Evolutionary conservation across 129 eudicot species (phyloP), one percentile per base, ranked within the genome.

Genomic region (Centaurea solstitialis): DNA sequence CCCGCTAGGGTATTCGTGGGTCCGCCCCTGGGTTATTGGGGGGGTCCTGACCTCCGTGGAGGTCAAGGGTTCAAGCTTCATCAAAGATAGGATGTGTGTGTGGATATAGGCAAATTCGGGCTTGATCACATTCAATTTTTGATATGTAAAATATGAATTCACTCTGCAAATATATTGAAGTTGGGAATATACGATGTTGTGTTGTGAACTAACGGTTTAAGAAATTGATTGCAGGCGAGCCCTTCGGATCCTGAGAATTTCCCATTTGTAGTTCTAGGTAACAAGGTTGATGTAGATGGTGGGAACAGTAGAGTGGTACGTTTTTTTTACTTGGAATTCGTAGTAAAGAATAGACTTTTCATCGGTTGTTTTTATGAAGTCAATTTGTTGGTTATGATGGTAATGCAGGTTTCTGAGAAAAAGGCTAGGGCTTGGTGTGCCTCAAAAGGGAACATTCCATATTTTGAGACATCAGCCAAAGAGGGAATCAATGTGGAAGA

Each of bases 401-500:
- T 75, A n/a, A 20, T 65, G 12, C 73, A 94, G 99, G 99, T 92
- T 81, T 89, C 99, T 83, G 99, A 92, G 97, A 94, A 94, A 80
- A 94, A 94, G 79, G 99, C 99, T 4, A 89, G 90, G 72, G 97
- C 99, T 30, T 94, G 99, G 99, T 94, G 99, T 75, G 99, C 99
- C 45, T 89, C 97, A 5, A 92, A 94, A 82, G 99, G 99, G 76
- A 94, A 94, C 64, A 94, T 94, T 71, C 99, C 99, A 3, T 94
- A 94, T 88, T 94, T 92, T 45, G 99, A 94, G 86, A 94, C 99
- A 33, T 94, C 99, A 61, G 99, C 99, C 74, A 94, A 94, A 85
- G 99, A 94, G 57, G 99, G 99, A 79, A 81, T 80, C 83, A 94
- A 94, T 30, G 97, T 94, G 57, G 98, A 94, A 90, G 98, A 94